Base-by-base conservation (phyloP, 306 rosid species). In the Lathyrus aphaca region DNA sequence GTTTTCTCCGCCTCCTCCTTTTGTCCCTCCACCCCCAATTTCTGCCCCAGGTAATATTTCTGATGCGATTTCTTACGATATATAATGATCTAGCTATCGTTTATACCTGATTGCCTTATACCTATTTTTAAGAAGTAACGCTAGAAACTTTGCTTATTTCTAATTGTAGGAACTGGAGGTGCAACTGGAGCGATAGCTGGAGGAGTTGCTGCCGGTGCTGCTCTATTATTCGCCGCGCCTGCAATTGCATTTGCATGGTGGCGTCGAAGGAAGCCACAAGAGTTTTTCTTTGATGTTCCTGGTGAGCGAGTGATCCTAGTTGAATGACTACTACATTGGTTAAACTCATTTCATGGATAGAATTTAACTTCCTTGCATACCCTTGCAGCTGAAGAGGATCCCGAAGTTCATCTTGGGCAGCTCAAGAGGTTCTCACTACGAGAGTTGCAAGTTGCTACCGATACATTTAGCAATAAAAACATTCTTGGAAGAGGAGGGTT, bases 231-330 rank as follows among this genome's bases (percentile, higher is more conserved):
- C 74, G 96, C 99, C 73, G 97, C 97, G 39, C 99, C 99, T 74
- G 97, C 99, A 65, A 91, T 95, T 81, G 99, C 96, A 30, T 95
- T 91, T 83, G 99, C 99, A 15, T 95, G 99, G 99, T 95, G 96
- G 96, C 96, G 96, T 42, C 86, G 97, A 74, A 89, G 99, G 75
- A 95, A 91, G 75, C 99, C 99, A 0, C 97, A 91, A 64, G 99
- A 95, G 49, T 87, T 84, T 83, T 95, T 95, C 97, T 95, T 95
- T 55, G 99, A 95, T 54, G 99, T 95, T 56, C 98, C 98, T 63
- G 98, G 98, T 94, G 68, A 58, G 93, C 59, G 6, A 69, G 92
- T 49, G 5, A 64, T 59, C 48, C 58, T 59, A 19, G 27, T 48
- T 46, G 16, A 72, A 45, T 72, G 65, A 35, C 40, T 55, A 13